Evolutionary conservation across 208 protist genomes (phyloP), one percentile per base, ranked within the genome.

Genomic region (Wallacemonas sp.): DNA sequence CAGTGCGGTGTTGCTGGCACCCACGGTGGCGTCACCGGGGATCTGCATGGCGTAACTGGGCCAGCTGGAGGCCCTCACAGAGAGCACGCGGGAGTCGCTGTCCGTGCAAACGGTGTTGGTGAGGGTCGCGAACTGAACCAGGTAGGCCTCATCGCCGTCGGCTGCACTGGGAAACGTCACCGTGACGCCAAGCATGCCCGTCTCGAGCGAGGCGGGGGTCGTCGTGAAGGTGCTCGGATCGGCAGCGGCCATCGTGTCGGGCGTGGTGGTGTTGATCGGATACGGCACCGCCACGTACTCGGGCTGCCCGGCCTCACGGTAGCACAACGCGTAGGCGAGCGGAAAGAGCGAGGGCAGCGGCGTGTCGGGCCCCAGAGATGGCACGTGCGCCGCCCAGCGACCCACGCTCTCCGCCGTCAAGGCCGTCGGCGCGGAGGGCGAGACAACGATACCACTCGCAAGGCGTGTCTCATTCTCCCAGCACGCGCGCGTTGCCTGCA

Each of bases 231-330:
- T 81, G 15, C 71, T 54, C 10, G 88, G 88, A 54, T 89, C 65
- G 2, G 80, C 82, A 1, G 83, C 54, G n/a, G 17, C 1, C 36
- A 82, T 68, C 12, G 34, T 66, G 44, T 41, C 50, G 4, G 50
- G 29, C n/a, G 34, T 29, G 48, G 79, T 53, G 38, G 30, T 41
- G 22, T 65, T 52, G 15, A 63, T 26, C 10, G 71, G 63, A 44
- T 72, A 73, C n/a, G 83, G 87, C 66, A 96, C 88, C 17, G 62
- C 44, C 22, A 96, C 75, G 68, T 78, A 94, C 71, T 96, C 91
- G 15, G n/a, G 22, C 64, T 96, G 91, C 10, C 71, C 53, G 13
- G 26, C 32, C 52, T 91, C 63, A 26, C 86, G 88, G 73, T 92
- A 94, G 68, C 91, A 96, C 22, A 94, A 63, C 21, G 76, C n/a